Evolutionary conservation across 371 early-diverging fungal species (phyloP).

Genomic region (Syncephalastrum racemosum): DNA sequence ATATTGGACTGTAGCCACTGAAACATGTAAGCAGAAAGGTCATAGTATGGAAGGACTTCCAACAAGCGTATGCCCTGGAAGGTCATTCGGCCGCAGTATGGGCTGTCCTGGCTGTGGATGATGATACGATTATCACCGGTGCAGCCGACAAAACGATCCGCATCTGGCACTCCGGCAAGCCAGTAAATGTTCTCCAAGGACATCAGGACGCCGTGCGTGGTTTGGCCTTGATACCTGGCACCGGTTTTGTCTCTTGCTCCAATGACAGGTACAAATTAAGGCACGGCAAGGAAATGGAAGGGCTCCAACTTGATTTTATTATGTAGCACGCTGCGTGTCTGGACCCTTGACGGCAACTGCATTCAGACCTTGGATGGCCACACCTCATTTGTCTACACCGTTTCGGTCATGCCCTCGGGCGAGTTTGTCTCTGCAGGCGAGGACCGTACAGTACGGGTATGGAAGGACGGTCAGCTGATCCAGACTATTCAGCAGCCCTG

Average conservation of each 20-base stretch:
- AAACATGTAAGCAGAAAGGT: conserved; percentile 17
- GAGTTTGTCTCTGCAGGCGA: conserved; percentile 91
- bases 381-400: conserved; percentile 90
- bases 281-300: background rate
- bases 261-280: conserved; percentile 75
- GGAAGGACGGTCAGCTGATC: conserved; percentile 72
- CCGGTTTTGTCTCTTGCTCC: conserved; percentile 83
- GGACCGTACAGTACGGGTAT: conserved; percentile 88
- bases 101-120: conserved; percentile 80
- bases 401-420: conserved; percentile 69
- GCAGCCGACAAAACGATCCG: conserved; percentile 95
- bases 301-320: background rate
- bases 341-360: conserved; percentile 76
- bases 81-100: conserved; percentile 93
- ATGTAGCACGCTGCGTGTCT: conserved; percentile 74
- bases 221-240: conserved; percentile 61
- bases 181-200: conserved; percentile 71
- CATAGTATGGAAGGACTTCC: conserved; percentile 83
- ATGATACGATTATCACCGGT: conserved; percentile 76
- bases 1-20: background rate
- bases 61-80: conserved; percentile 62
- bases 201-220: conserved; percentile 93
- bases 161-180: conserved; percentile 78
- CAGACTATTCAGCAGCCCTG: conserved; percentile 90
- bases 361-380: conserved; percentile 85